Base-by-base conservation (phyloP, 352 stramenopile species). In the Phytophthora meadii region DNA sequence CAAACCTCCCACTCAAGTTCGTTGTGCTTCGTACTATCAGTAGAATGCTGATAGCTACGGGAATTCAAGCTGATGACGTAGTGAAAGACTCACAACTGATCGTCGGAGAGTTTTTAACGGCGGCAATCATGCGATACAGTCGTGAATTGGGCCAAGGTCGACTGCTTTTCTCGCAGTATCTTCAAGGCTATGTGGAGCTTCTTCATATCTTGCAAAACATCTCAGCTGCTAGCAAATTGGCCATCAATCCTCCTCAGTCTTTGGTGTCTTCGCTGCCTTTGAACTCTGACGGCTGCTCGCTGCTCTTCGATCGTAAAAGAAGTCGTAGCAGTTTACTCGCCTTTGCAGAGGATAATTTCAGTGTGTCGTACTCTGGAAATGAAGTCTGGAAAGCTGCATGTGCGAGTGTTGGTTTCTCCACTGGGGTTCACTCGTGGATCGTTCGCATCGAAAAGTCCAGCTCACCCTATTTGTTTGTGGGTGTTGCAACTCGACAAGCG, bases 401-500 rank as follows among this genome's bases (percentile, higher is more conserved):
- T 1, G 84, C 87, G 0, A 84, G 64, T 0, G 57, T 79, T 15
- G 63, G 85, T 4, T 97, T 97, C 37, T 74, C 85, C 0, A 87
- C 72, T 0, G 94, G 94, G 1, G 54, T 82, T 5, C 89, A 96
- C 49, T 79, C 72, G 10, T 98, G 94, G 94, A 45, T 88, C 17
- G 62, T 98, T 40, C 81, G 76, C 1, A 82, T 99, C 8, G 96
- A 99, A 15, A 97, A 98, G 61, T 98, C 94, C n/a, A 89, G 91
- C 25, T 97, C 93, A 5, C 89, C 92, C 10, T 99, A 99, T 72
- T 68, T 99, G 0, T 99, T 99, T 70, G 80, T 99, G 50, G 98
- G 98, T 3, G 90, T 99, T 7, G 93, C 96, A 1, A 98, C 91
- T 11, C 76, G 87, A 14, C 81, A 90, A 46, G 93, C 90, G 0